Conservation (phyloP, 2,329 filamentous ascomycete genomes). For the Herpotrichia juniperi region DNA sequence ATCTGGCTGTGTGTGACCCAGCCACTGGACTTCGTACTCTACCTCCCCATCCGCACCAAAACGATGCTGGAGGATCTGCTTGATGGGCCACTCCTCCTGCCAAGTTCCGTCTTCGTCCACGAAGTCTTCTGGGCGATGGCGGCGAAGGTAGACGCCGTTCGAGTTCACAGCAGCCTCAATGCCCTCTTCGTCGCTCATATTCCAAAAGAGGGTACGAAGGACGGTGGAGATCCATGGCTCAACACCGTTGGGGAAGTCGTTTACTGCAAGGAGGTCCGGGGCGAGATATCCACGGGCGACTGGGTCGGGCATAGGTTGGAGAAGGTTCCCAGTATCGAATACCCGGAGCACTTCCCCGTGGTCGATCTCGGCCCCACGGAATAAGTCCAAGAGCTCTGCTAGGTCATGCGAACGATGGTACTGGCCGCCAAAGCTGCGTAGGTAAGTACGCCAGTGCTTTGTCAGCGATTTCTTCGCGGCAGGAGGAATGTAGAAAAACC, state of each 20-base stretch:
- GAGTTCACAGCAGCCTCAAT: too few relatives aligned
- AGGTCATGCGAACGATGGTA: not conserved
- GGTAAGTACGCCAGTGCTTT: not conserved
- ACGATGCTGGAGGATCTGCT: not conserved
- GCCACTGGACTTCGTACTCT: not conserved
- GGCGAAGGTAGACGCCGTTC: too few relatives aligned
- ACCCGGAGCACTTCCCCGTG: not conserved
- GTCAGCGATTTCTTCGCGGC: not conserved
- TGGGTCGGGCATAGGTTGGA: not conserved
- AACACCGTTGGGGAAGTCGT: not conserved
- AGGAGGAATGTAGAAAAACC: not conserved
- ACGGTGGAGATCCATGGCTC: not conserved
- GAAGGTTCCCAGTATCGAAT: not conserved
- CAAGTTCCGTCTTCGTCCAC: not conserved
- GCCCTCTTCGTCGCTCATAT: not conserved
- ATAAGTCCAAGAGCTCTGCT: not conserved
- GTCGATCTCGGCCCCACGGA: not conserved
- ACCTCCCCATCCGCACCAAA: not conserved
- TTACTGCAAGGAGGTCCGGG: not conserved
- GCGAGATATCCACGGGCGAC: not conserved
- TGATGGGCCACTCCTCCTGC: not conserved
- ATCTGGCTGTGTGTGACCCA: not conserved
- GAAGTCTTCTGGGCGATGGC: not conserved
- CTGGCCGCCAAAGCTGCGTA: not conserved
- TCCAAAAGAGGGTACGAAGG: not conserved